Conservation (phyloP, 148 eudicot species). For the Amaranthus palmeri region DNA sequence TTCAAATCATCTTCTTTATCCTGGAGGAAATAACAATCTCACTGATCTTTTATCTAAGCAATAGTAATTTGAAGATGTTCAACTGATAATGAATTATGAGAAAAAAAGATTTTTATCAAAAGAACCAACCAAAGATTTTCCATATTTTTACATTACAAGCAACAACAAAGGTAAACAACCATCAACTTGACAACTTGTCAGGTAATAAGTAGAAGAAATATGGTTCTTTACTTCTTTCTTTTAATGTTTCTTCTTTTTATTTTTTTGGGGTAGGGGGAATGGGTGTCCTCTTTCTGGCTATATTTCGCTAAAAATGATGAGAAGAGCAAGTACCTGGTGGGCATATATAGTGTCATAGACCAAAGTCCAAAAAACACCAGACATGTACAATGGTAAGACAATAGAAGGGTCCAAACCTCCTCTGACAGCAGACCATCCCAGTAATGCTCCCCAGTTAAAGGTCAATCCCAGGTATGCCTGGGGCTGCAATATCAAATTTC, state of each 20-base stretch:
- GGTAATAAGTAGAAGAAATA: too few relatives aligned
- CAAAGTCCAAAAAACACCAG: conserved; percentile 94
- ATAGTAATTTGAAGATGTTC: background rate
- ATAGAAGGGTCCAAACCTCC: conserved; percentile 83
- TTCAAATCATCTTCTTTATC: conserved; percentile 87
- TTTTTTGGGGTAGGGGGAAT: background rate
- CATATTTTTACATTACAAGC: background rate
- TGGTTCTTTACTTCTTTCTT: too few relatives aligned
- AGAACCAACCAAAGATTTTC: background rate
- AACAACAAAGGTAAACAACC: background rate
- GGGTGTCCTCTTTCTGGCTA: background rate
- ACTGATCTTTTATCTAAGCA: background rate
- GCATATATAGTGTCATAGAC: conserved; percentile 97
- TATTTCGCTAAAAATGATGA: background rate
- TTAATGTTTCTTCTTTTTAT: too few relatives aligned
- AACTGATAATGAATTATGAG: background rate
- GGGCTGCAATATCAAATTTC: conserved; percentile 53
- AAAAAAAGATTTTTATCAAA: too few relatives aligned
- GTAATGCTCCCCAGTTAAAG: conserved; percentile 96
- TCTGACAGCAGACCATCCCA: conserved; percentile 94
- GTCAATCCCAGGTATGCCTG: conserved; percentile 97
- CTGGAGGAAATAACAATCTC: conserved; percentile 28
- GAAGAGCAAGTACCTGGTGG: conserved; percentile 66
- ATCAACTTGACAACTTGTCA: too few relatives aligned
- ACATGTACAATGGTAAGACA: conserved; percentile 72